Percentiles rank a stretch among this genome's conserved stretches.
Evolutionary conservation across 2,329 filamentous ascomycete species (phyloP).

Genomic region (Trichoderma cornu-damae): DNA sequence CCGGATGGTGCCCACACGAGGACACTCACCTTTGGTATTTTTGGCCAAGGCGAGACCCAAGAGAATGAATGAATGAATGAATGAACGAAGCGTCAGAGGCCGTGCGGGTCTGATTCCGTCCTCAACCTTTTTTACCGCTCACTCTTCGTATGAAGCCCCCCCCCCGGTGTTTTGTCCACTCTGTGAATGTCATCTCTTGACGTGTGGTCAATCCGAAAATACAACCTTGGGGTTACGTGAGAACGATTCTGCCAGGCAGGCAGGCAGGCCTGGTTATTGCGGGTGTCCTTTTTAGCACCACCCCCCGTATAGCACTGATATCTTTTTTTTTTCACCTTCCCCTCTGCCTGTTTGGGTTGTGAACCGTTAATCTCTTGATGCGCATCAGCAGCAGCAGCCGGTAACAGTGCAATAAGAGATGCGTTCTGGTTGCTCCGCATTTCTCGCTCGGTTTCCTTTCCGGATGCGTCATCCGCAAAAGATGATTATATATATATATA

Average conservation of each 20-base stretch:
- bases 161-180: not conserved
- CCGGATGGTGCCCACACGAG: not conserved
- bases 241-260: not conserved
- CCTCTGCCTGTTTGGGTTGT: not conserved
- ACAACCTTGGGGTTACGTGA: constrained; percentile 7
- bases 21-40: not conserved
- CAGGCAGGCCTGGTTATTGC: not conserved
- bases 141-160: not conserved
- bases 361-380: not conserved
- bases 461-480: not conserved
- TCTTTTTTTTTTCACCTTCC: not conserved
- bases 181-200: not conserved
- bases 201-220: not conserved
- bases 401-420: not conserved
- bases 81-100: not conserved
- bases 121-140: not conserved
- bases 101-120: not conserved
- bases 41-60: not conserved
- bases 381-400: not conserved
- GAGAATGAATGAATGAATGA: not conserved
- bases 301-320: not conserved
- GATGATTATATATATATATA: no score
- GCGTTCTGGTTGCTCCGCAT: not conserved
- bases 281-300: not conserved
- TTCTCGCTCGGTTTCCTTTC: constrained; percentile 8